phyloP scores from a whole-genome alignment of 257 asterid genomes.

The Solanum ahanhuiri region DNA sequence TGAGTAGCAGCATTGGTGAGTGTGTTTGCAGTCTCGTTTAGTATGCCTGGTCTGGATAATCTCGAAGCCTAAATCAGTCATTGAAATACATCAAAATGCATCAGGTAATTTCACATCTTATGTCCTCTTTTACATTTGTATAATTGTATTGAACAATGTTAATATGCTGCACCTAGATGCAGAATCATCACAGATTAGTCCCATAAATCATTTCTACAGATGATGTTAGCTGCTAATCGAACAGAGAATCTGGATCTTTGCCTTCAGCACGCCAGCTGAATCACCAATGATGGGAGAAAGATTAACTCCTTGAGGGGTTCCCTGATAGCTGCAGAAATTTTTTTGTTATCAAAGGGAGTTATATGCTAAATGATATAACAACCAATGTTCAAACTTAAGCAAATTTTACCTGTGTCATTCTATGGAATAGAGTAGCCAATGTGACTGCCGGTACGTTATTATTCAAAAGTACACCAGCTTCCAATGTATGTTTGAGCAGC shows the following conservation, averaged over 20 bases:
- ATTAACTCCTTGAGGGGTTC: slow-evolving; percentile 66
- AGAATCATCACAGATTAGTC: slow-evolving; percentile 3
- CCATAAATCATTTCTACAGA: background rate
- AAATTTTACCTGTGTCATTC: slow-evolving; percentile 60
- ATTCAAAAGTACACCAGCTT: background rate
- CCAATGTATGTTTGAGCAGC: slow-evolving; percentile 48
- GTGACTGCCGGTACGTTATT: slow-evolving; percentile 57
- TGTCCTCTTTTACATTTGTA: background rate
- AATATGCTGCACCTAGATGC: slow-evolving; percentile 41
- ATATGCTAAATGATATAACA: background rate
- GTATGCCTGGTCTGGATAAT: slow-evolving; percentile 61
- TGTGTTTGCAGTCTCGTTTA: slow-evolving; percentile 65
- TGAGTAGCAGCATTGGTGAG: slow-evolving; percentile 76
- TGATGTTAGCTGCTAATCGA: slow-evolving; percentile 16
- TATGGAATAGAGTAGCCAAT: slow-evolving; percentile 77
- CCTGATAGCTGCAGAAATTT: slow-evolving; percentile 56
- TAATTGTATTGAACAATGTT: background rate
- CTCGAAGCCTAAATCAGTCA: slow-evolving; percentile 61
- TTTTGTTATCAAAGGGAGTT: background rate
- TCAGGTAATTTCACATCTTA: background rate
- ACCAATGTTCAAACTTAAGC: background rate
- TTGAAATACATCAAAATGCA: background rate
- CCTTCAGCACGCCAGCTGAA: slow-evolving; percentile 53
- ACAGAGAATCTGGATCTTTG: slow-evolving; percentile 80
- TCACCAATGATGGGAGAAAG: slow-evolving; percentile 58